A percentile compares a stretch with the other conserved stretches of the same genome.
Conservation (phyloP, 176 grass and related monocot genomes). For the Elaeis guineensis region DNA sequence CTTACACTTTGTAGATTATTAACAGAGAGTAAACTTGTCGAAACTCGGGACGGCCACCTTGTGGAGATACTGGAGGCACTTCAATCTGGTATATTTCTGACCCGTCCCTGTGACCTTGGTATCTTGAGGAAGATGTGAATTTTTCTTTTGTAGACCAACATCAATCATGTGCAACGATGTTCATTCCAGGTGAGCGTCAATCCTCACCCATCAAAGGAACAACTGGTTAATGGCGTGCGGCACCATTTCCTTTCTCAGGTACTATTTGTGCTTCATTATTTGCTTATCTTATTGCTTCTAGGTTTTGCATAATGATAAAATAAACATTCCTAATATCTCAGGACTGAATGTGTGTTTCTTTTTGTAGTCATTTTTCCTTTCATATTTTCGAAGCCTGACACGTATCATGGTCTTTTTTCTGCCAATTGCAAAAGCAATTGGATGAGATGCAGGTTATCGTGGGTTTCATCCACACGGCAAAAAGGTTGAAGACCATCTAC, state of each 20-base stretch:
- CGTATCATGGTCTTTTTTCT: no score
- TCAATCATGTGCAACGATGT: not conserved
- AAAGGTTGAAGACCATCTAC: constrained; percentile 42
- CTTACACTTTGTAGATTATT: constrained; percentile 13
- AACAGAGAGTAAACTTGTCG: constrained; percentile 68
- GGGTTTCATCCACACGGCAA: constrained; percentile 56
- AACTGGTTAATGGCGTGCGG: constrained; percentile 57
- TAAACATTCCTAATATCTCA: no score
- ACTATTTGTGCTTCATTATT: not conserved
- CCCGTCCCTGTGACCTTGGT: not conserved
- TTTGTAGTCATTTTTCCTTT: no score
- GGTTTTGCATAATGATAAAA: no score
- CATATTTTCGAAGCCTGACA: no score
- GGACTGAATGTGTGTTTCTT: no score
- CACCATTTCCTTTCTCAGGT: constrained; percentile 83
- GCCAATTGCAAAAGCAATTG: constrained; percentile 40
- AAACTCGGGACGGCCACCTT: constrained; percentile 62
- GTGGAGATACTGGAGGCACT: constrained; percentile 87
- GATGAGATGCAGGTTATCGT: constrained; percentile 78
- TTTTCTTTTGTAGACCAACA: not conserved
- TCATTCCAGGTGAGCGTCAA: constrained; percentile 62
- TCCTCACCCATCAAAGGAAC: constrained; percentile 60
- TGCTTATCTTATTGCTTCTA: no score
- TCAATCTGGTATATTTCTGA: constrained; percentile 53
- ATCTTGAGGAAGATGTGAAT: not conserved